A percentile compares a stretch with the other conserved stretches of the same genome.
Conservation (phyloP, 805 yeast genomes). For the Zygosaccharomyces bailii region DNA sequence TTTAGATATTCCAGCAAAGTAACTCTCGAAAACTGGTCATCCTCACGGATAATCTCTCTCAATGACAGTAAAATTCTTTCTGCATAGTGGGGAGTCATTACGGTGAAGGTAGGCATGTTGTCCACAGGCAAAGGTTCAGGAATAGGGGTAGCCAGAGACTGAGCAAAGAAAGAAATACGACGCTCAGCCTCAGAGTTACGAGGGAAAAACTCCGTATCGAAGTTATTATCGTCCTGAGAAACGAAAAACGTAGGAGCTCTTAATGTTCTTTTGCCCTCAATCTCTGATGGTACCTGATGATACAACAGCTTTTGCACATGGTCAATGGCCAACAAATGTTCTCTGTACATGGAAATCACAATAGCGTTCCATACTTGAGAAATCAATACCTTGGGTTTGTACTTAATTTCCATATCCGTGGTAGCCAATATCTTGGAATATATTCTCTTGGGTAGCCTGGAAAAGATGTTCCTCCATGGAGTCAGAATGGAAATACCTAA, state of each 20-base stretch:
- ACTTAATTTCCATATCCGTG: slow-evolving; percentile 97
- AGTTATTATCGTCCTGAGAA: slow-evolving; percentile 91
- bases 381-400: slow-evolving; percentile 96
- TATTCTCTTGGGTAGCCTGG: slow-evolving; percentile 97
- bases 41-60: slow-evolving; percentile 95
- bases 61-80: slow-evolving; percentile 92
- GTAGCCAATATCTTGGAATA: slow-evolving; percentile 97
- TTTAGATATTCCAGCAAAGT: slow-evolving; percentile 91
- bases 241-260: slow-evolving; percentile 99
- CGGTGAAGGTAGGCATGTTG: slow-evolving; percentile 99
- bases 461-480: slow-evolving; percentile 99
- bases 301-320: slow-evolving; percentile 96
- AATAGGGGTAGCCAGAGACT: slow-evolving; percentile 96
- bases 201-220: slow-evolving; percentile 97
- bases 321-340: slow-evolving; percentile 95
- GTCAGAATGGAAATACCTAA: slow-evolving; percentile 98
- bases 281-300: slow-evolving; percentile 97
- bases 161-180: slow-evolving; percentile 99
- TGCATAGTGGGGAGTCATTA: slow-evolving; percentile 91
- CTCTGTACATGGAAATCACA: slow-evolving; percentile 99
- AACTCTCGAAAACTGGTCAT: slow-evolving; percentile 92
- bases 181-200: slow-evolving; percentile 97
- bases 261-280: slow-evolving; percentile 96
- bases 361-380: slow-evolving; percentile 99
- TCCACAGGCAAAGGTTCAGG: slow-evolving; percentile 99